A percentile compares a stretch with the other conserved stretches of the same genome.
Conservation (phyloP, 495 filamentous ascomycete species). For the Penicillium tannophilum region DNA sequence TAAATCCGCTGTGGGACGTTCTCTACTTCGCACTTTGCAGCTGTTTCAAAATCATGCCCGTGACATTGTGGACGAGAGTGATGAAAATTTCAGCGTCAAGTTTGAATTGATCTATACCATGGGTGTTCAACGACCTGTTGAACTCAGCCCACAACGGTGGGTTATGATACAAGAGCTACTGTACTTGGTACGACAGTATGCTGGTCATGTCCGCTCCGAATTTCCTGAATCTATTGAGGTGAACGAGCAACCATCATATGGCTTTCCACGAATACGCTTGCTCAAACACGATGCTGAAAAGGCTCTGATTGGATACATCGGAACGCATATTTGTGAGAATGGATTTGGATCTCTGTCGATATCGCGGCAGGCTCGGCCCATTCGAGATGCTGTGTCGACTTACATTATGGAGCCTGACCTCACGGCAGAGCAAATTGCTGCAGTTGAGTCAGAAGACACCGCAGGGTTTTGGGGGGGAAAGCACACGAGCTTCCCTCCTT, state of each 20-base stretch:
- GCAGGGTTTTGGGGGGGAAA: not conserved
- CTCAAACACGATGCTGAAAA: too few species aligned
- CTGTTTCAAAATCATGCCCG: constrained; percentile 45
- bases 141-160: constrained; percentile 64
- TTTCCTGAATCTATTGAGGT: not conserved
- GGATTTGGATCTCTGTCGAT: too few species aligned
- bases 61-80: constrained; percentile 67
- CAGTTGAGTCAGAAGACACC: not conserved
- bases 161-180: constrained; percentile 57
- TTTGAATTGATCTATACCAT: constrained; percentile 71
- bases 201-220: constrained; percentile 12
- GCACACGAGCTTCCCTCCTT: not conserved
- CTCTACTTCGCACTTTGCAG: constrained; percentile 42
- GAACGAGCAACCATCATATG: too few species aligned
- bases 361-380: too few species aligned
- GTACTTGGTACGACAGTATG: constrained; percentile 38
- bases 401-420: too few species aligned
- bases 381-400: too few species aligned
- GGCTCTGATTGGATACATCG: too few species aligned
- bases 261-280: too few species aligned
- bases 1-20: constrained; percentile 24
- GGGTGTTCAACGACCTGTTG: constrained; percentile 55
- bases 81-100: constrained; percentile 62
- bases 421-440: too few species aligned
- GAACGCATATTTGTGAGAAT: too few species aligned